A percentile compares a stretch with the other conserved stretches of the same genome.
phyloP scores from a whole-genome alignment of 2,329 filamentous ascomycete genomes.

The Xylaria sp. region DNA sequence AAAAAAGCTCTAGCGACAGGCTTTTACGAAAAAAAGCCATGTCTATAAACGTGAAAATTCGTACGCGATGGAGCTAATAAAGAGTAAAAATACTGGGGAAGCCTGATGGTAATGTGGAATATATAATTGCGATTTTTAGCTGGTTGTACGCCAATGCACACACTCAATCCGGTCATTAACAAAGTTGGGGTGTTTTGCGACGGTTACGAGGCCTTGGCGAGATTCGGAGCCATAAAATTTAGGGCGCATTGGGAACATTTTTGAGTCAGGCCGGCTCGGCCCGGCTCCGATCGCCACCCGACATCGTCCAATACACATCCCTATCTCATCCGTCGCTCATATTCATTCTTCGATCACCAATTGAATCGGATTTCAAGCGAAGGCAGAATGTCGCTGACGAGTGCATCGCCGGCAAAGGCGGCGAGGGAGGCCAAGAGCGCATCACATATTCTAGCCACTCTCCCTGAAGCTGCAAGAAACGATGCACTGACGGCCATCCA shows the following conservation, averaged over 20 bases:
- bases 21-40: no score
- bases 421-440: constrained; percentile 82
- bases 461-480: constrained; percentile 81
- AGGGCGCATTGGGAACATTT: background rate
- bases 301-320: background rate
- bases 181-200: background rate
- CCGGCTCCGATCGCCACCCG: constrained; percentile 28
- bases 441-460: constrained; percentile 83
- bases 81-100: no score
- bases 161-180: background rate
- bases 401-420: constrained; percentile 80
- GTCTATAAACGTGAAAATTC: no score
- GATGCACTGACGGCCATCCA: constrained; percentile 86
- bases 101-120: no score
- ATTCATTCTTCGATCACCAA: background rate
- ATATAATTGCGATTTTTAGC: no score
- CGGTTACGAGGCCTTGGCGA: constrained; percentile 9
- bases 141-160: background rate
- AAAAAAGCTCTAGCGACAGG: no score
- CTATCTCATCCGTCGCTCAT: background rate
- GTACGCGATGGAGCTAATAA: no score
- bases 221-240: constrained; percentile 27
- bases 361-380: background rate
- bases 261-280: constrained; percentile 31
- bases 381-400: constrained; percentile 83